Conservation (phyloP, 306 rosid species). For the Quercus aquifolioides region DNA sequence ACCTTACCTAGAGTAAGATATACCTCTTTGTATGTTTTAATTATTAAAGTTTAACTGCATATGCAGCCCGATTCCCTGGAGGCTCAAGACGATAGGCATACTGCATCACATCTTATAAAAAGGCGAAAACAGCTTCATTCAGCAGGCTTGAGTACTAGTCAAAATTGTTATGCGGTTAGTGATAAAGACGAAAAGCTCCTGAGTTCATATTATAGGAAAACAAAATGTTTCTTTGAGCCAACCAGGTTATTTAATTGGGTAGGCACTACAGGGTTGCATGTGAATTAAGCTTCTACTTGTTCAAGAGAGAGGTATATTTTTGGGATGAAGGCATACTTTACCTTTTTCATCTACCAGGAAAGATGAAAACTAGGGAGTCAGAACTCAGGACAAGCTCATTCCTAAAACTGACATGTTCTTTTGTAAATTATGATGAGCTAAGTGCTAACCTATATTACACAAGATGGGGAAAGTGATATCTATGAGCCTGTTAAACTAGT, state of each 20-base stretch:
- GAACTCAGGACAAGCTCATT: background rate
- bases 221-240: background rate
- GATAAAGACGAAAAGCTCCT: slow-evolving; percentile 20
- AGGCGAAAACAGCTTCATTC: slow-evolving; percentile 77
- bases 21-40: background rate
- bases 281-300: background rate
- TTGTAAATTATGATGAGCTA: background rate
- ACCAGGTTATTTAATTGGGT: background rate
- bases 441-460: background rate
- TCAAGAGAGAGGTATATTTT: background rate
- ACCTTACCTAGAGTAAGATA: background rate
- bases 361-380: background rate
- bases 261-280: background rate
- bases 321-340: background rate
- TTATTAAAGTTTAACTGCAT: slow-evolving; percentile 4
- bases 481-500: background rate
- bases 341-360: background rate
- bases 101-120: slow-evolving; percentile 62
- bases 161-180: slow-evolving; percentile 33
- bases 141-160: slow-evolving; percentile 29
- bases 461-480: background rate
- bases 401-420: background rate
- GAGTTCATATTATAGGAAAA: background rate
- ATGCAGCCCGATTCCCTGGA: slow-evolving; percentile 56
- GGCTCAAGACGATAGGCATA: slow-evolving; percentile 47